Base-by-base conservation (phyloP, 2,329 filamentous ascomycete species). In the Botrytis deweyae region DNA sequence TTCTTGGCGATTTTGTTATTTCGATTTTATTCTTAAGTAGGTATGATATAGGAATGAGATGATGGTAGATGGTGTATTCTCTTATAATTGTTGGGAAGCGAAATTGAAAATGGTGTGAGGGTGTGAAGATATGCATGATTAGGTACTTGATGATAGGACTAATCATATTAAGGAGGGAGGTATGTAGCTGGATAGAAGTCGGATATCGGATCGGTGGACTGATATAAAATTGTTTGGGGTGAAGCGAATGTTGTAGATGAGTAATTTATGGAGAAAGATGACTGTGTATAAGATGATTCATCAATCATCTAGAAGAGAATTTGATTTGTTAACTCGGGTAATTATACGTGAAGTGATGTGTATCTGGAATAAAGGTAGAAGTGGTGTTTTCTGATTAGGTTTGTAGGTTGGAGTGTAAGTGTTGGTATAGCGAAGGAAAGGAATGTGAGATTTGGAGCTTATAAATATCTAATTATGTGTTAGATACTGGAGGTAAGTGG, bases 81-180 rank as follows among this genome's bases (percentile, higher is more conserved):
- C 3, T 58, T 6, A 18, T 29, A 1, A 58, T 1, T 33, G 3
- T 18, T 7, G 3, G 7, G 7, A 58, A 9, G 14, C 1, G 16
- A 29, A 1, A 58, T 18, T 55, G 16, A 29, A 1, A 58, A 4
- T 55, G 1, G 6, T 14, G 25, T 9, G n/a, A 29, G 14, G 4
- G 6, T 18, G 8, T 9, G 3, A 55, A 3, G 52, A n/a, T 55
- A 18, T 29, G 14, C 2, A 1, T 16, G 5, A 55, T n/a, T 16
- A 33, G 33, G 33, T 33, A 12, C 10, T 55, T 55, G 0, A 18
- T n/a, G 49, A n/a, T 6, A 16, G 2, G 1, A n/a, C 0, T 52
- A 1, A 3, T 14, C 2, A 7, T 52, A n/a, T 52, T 4, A n/a
- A n/a, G 4, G 4, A 1, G 1, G 9, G 5, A 25, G 22, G 0